These are phyloP conservation scores for Coemansia sp. DNA, from an alignment of 192 early-diverging fungal species.

Conservation along the genomic window DNA sequence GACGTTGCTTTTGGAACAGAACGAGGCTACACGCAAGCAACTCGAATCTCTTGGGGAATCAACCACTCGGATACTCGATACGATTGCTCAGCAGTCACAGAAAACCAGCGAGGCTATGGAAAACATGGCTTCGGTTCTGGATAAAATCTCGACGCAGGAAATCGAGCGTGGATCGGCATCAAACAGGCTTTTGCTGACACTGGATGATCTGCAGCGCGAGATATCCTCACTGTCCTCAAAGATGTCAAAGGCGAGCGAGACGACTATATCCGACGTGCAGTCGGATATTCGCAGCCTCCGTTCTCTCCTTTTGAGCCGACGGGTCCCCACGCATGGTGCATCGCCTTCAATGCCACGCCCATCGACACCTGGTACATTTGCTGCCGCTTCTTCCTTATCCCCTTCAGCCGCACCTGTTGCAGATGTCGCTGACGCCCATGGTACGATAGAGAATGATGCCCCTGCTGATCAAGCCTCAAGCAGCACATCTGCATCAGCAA, in stretches of 20 bases:
- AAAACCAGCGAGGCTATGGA: conserved; percentile 73
- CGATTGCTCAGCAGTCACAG: conserved; percentile 66
- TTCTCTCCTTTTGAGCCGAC: conserved; percentile 83
- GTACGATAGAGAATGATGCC: neutral
- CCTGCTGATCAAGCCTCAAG: neutral
- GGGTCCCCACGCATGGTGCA: conserved; percentile 53
- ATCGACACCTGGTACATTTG: conserved; percentile 28
- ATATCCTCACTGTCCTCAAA: conserved; percentile 24
- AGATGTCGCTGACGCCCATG: neutral
- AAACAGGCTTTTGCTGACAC: conserved; percentile 30
- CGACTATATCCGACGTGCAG: conserved; percentile 71
- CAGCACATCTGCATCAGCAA: conserved; percentile 15
- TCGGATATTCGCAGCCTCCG: conserved; percentile 92
- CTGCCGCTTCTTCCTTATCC: neutral
- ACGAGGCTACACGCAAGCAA: conserved; percentile 68
- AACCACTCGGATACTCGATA: conserved; percentile 61
- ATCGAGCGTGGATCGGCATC: conserved; percentile 23
- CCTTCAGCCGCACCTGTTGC: conserved; percentile 9
- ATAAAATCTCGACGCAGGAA: conserved; percentile 37
- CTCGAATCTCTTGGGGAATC: conserved; percentile 72
- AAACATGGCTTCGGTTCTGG: conserved; percentile 49
- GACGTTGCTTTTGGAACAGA: conserved; percentile 64
- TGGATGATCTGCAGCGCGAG: conserved; percentile 51
- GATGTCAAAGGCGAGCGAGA: conserved; percentile 13
- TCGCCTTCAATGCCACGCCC: conserved; percentile 40